Conservation (phyloP, 371 early-diverging fungal genomes). For the Circinella minor region DNA sequence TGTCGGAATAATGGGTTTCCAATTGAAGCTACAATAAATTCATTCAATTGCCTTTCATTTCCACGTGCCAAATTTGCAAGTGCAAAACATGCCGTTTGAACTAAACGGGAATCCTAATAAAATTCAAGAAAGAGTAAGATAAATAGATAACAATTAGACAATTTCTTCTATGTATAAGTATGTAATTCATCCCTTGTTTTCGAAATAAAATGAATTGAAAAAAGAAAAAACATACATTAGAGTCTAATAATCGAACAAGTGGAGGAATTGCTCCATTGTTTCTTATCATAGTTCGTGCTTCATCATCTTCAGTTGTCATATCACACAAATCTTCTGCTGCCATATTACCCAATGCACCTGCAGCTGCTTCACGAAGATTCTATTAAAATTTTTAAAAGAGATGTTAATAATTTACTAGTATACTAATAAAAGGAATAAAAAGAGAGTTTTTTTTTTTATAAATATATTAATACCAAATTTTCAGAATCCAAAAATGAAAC, state of each 20-base stretch:
- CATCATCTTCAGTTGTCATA: conserved; percentile 69
- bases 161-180: no score
- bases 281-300: conserved; percentile 58
- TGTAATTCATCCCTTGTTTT: no score
- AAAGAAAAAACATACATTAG: conserved; percentile 34
- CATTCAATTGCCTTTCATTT: conserved; percentile 56
- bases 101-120: conserved; percentile 48
- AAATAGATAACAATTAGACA: not conserved
- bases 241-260: conserved; percentile 58
- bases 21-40: conserved; percentile 50
- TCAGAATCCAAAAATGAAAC: conserved; percentile 59
- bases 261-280: conserved; percentile 65
- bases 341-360: conserved; percentile 71
- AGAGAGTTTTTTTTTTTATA: no score
- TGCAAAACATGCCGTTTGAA: conserved; percentile 80
- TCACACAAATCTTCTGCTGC: conserved; percentile 79
- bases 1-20: conserved; percentile 47
- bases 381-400: conserved; percentile 10
- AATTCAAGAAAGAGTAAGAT: not conserved
- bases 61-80: conserved; percentile 76
- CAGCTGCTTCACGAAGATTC: conserved; percentile 42
- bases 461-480: conserved; percentile 37
- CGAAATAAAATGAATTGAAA: no score
- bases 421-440: no score
- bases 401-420: not conserved